Evolutionary conservation across 2,329 filamentous ascomycete genomes (phyloP).

Genomic region (Diaporthe sp.): DNA sequence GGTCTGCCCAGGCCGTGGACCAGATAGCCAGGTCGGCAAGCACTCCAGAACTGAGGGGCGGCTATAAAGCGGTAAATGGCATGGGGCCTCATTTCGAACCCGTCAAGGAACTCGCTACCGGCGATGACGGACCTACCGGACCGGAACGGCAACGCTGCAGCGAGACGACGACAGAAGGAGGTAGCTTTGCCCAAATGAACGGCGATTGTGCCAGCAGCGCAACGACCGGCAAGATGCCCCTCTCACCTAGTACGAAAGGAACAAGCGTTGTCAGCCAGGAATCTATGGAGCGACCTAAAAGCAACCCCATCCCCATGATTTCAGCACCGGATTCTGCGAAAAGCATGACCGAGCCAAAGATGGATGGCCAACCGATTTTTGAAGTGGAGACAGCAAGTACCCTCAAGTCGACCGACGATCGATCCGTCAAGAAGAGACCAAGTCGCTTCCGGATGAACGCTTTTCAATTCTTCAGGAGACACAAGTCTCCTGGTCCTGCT

Average conservation of each 20-base stretch:
- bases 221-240: conserved; percentile 73
- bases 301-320: conserved; percentile 56
- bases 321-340: conserved; percentile 48
- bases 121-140: conserved; percentile 58
- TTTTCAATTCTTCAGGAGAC: conserved; percentile 68
- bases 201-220: conserved; percentile 76
- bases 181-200: conserved; percentile 65
- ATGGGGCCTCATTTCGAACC: conserved; percentile 60
- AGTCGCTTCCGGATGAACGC: conserved; percentile 76
- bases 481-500: conserved; percentile 60
- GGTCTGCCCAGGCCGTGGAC: conserved; percentile 40
- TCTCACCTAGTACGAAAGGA: conserved; percentile 75
- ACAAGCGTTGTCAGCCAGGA: conserved; percentile 76
- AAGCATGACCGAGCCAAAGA: conserved; percentile 46
- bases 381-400: conserved; percentile 58
- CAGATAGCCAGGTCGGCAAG: conserved; percentile 50
- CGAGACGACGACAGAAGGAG: conserved; percentile 74
- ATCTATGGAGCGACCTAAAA: conserved; percentile 65
- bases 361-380: conserved; percentile 49
- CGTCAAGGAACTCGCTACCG: conserved; percentile 61
- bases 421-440: conserved; percentile 71
- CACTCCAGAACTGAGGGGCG: conserved; percentile 51
- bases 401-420: conserved; percentile 62
- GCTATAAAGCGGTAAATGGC: conserved; percentile 61
- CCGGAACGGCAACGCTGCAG: conserved; percentile 67